Evolutionary conservation across 306 rosid genomes (phyloP).

Genomic region (Cicer yamashitae): DNA sequence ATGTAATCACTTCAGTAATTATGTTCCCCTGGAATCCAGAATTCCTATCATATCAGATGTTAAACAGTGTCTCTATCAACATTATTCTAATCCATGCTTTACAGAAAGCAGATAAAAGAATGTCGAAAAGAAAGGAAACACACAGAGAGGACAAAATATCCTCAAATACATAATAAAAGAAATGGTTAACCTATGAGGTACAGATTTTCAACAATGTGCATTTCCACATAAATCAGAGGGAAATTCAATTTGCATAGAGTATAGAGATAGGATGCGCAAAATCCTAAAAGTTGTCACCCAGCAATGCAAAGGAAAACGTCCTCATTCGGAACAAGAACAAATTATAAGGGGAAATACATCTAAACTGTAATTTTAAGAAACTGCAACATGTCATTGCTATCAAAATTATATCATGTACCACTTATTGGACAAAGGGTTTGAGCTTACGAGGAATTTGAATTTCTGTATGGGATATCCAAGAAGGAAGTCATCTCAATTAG

Average conservation of each 20-base stretch:
- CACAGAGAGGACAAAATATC: slow-evolving; percentile 1
- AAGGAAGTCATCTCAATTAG: neutral
- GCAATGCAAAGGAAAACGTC: neutral
- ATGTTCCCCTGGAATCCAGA: slow-evolving; percentile 6
- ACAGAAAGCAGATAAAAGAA: neutral
- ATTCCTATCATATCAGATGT: neutral
- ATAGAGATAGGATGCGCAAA: neutral
- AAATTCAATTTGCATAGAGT: slow-evolving; percentile 9
- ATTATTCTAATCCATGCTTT: slow-evolving; percentile 3
- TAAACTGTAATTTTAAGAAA: slow-evolving; percentile 20
- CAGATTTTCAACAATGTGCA: neutral
- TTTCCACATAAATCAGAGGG: neutral
- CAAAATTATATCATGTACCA: neutral
- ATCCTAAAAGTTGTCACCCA: neutral
- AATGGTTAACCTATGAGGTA: neutral
- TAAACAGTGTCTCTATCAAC: neutral
- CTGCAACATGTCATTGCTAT: slow-evolving; percentile 9
- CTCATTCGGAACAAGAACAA: neutral
- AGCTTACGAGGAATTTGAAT: neutral
- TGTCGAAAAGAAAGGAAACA: neutral
- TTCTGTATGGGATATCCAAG: slow-evolving; percentile 6
- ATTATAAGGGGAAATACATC: neutral
- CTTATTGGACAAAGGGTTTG: slow-evolving; percentile 1
- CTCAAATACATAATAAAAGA: neutral
- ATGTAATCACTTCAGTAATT: neutral